Evolutionary conservation across 2,329 filamentous ascomycete species (phyloP).

Genomic region (Zelopaecilomyces penicillatus): DNA sequence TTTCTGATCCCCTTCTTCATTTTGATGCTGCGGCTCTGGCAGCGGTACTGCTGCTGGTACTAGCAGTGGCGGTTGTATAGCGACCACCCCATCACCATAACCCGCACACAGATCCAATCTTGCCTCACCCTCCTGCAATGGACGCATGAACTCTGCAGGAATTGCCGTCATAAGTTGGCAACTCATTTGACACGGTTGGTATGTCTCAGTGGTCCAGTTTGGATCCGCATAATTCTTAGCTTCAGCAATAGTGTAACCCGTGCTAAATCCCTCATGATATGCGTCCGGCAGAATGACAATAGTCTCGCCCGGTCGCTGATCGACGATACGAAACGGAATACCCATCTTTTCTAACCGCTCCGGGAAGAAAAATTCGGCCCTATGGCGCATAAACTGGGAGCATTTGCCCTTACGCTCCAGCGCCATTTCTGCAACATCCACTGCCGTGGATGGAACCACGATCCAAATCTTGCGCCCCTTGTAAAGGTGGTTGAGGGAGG

Average conservation of each 20-base stretch:
- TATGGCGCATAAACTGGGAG: slow-evolving; percentile 33
- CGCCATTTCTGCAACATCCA: slow-evolving; percentile 25
- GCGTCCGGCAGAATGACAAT: slow-evolving; percentile 32
- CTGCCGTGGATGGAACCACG: slow-evolving; percentile 27
- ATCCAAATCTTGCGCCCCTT: slow-evolving; percentile 33
- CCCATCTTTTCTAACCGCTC: slow-evolving; percentile 30
- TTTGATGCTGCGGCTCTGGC: too few relatives aligned
- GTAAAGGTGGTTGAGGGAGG: slow-evolving; percentile 31
- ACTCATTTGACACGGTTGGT: slow-evolving; percentile 25
- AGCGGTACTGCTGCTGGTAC: neutral
- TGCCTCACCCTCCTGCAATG: slow-evolving; percentile 22
- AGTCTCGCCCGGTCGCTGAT: slow-evolving; percentile 31
- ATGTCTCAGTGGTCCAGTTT: slow-evolving; percentile 26
- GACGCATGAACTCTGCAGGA: slow-evolving; percentile 25
- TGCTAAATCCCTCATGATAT: slow-evolving; percentile 33
- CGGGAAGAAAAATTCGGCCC: slow-evolving; percentile 33
- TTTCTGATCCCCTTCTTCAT: neutral
- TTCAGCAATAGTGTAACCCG: slow-evolving; percentile 32
- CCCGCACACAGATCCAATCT: slow-evolving; percentile 26
- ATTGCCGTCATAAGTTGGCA: slow-evolving; percentile 29
- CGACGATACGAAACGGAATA: slow-evolving; percentile 29
- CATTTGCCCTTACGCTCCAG: slow-evolving; percentile 25
- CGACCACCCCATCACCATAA: slow-evolving; percentile 11
- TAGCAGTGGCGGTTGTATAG: neutral
- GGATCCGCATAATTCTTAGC: slow-evolving; percentile 32